Evolutionary conservation across 2,329 filamentous ascomycete genomes (phyloP), one percentile per base, ranked within the genome.

Genomic region (Chalara sp.): DNA sequence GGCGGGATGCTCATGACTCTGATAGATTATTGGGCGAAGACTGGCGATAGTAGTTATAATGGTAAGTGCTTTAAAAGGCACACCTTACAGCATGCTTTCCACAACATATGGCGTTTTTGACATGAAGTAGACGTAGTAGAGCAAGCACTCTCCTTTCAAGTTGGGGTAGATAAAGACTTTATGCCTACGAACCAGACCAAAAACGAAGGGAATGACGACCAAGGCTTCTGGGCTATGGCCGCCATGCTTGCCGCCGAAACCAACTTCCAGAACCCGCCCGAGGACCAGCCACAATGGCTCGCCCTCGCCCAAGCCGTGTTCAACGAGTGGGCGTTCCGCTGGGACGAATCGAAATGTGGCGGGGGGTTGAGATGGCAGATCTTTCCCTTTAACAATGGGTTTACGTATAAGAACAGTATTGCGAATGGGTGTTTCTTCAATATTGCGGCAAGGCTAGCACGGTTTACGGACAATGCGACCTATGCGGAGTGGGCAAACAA

Each of bases 331-430:
- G 81, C 80, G 3, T 71, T 73, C 13, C 78, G 87, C 41, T 93
- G 87, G 88, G 87, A 91, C 55, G 71, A 67, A 0, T 67, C 73
- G 1, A 70, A 79, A 48, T 93, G 89, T 59, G 75, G 73, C n/a
- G 89, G 88, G 43, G 89, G 88, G 5, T 67, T 93, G 48, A 79
- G 86, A 55, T 92, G 87, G 87, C 89, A 95, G 68, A 89, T 95
- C 48, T 92, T 87, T 64, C 75, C 79, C 1, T 89, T 86, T 72
- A 92, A 95, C 65, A 80, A 77, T 31, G 89, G 89, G 30, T 95
- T 84, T 68, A 76, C 84, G 58, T 90, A 91, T 74, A 92, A 83
- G 62, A 83, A 83, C 53, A 76, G 77, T 12, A 81, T 83, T 54
- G 81, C 79, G 0, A 78, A 81, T 57, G 79, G 76, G 5, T 79